Conservation (phyloP, 2,329 filamentous ascomycete genomes). For the Aureobasidium pullulans region DNA sequence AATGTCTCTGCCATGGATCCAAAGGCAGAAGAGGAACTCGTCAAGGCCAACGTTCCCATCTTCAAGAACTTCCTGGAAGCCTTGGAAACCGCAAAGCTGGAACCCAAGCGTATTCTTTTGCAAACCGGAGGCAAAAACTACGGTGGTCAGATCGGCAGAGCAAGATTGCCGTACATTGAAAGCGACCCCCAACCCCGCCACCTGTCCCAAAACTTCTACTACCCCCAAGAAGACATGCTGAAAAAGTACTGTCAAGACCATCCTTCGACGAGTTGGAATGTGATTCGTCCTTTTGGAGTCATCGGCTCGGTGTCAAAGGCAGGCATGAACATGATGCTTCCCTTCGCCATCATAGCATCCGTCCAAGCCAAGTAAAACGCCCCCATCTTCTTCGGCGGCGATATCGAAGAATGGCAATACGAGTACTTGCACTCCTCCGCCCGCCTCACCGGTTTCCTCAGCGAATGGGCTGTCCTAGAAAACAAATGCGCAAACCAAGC, state of each 20-base stretch:
- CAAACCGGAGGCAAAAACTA: slow-evolving; percentile 50
- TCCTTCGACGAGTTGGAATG: slow-evolving; percentile 35
- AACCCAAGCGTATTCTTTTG: slow-evolving; percentile 41
- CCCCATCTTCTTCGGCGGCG: slow-evolving; percentile 38
- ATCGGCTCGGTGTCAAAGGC: slow-evolving; percentile 43
- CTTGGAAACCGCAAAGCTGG: slow-evolving; percentile 35
- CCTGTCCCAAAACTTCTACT: slow-evolving; percentile 49
- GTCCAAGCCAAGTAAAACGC: slow-evolving; percentile 37
- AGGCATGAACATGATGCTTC: slow-evolving; percentile 44
- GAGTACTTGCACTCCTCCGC: slow-evolving; percentile 37
- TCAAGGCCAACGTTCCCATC: slow-evolving; percentile 41
- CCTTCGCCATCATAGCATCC: slow-evolving; percentile 43
- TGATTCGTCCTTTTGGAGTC: slow-evolving; percentile 43
- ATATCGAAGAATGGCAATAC: slow-evolving; percentile 38
- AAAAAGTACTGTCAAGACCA: slow-evolving; percentile 35
- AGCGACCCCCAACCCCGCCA: slow-evolving; percentile 35
- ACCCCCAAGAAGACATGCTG: slow-evolving; percentile 46
- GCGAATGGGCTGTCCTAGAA: slow-evolving; percentile 43
- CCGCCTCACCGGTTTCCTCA: slow-evolving; percentile 42
- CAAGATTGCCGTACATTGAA: slow-evolving; percentile 38
- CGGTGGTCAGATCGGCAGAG: slow-evolving; percentile 40
- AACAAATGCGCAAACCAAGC: slow-evolving; percentile 33
- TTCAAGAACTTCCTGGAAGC: slow-evolving; percentile 43
- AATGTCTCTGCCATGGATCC: slow-evolving; percentile 36
- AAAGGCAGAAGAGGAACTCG: slow-evolving; percentile 23